phyloP scores from a whole-genome alignment of 129 eudicot genomes.

The Flaveria brownii region DNA sequence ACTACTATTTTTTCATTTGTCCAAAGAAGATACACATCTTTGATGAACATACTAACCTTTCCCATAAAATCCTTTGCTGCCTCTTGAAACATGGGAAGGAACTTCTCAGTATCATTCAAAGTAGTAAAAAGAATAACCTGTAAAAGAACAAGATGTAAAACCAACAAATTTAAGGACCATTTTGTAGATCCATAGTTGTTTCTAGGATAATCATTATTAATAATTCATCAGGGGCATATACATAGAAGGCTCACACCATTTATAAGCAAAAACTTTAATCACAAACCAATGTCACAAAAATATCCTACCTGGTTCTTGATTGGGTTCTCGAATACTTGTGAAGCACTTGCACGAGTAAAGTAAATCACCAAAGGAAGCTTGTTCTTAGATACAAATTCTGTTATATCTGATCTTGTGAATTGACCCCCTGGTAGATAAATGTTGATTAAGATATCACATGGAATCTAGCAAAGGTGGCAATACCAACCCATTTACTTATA shows the following conservation, averaged over 20 bases:
- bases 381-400: constrained; percentile 62
- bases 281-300: constrained; percentile 8
- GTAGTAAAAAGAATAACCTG: constrained; percentile 79
- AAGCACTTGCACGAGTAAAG: constrained; percentile 60
- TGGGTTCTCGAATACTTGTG: constrained; percentile 66
- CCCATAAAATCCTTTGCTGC: constrained; percentile 79
- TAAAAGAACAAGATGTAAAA: constrained; percentile 15
- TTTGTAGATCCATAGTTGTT: background rate
- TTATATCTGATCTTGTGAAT: constrained; percentile 58
- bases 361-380: constrained; percentile 66
- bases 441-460: constrained; percentile 14
- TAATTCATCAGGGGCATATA: constrained; percentile 17
- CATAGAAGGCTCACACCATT: background rate
- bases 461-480: constrained; percentile 8
- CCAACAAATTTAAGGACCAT: background rate
- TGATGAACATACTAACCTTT: constrained; percentile 44
- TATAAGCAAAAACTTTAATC: constrained; percentile 2
- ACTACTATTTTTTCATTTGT: background rate
- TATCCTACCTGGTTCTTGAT: constrained; percentile 67
- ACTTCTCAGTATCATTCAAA: constrained; percentile 55
- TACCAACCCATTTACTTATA: background rate
- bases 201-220: constrained; percentile 6
- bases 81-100: constrained; percentile 55
- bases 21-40: background rate
- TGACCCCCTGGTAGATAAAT: constrained; percentile 53